Conservation (phyloP, 352 stramenopile genomes). For the Globisporangium cystogenes region DNA sequence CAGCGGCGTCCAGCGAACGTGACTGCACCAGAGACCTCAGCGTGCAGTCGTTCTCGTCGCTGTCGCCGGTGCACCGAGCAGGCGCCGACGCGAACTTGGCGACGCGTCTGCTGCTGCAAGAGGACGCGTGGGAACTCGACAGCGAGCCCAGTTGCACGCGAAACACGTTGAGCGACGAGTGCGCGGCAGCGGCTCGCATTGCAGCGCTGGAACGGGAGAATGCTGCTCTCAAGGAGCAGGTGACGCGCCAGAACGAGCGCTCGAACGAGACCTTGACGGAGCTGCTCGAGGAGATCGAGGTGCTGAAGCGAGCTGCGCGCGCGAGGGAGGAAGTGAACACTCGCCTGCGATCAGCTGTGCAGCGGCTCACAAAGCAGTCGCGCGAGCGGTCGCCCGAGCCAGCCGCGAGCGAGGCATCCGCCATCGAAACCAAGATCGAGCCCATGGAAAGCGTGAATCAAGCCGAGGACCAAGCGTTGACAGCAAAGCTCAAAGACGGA, state of each 20-base stretch:
- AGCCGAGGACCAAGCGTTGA: neutral
- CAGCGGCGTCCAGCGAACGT: neutral
- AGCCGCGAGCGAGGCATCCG: neutral
- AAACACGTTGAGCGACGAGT: neutral
- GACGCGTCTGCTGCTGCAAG: constrained; percentile 4
- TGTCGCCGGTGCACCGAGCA: constrained; percentile 11
- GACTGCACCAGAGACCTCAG: constrained; percentile 1
- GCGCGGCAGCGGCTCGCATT: neutral
- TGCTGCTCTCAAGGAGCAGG: constrained; percentile 2
- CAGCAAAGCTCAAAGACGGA: neutral
- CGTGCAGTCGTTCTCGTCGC: constrained; percentile 11
- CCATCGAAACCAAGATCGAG: neutral
- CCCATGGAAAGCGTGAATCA: constrained; percentile 2
- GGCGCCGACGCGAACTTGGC: constrained; percentile 3
- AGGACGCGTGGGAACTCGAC: constrained; percentile 8
- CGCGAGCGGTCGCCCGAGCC: neutral
- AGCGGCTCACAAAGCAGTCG: neutral
- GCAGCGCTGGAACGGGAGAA: constrained; percentile 12
- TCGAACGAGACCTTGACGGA: constrained; percentile 1
- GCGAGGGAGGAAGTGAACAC: constrained; percentile 4
- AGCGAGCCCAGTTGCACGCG: neutral
- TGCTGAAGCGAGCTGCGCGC: constrained; percentile 4
- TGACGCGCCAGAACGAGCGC: constrained; percentile 1
- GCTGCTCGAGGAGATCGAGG: constrained; percentile 10
- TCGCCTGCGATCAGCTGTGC: neutral